Percentiles rank a stretch among this genome's conserved stretches.
phyloP scores from a whole-genome alignment of 257 asterid genomes.

The Lantana camara region DNA sequence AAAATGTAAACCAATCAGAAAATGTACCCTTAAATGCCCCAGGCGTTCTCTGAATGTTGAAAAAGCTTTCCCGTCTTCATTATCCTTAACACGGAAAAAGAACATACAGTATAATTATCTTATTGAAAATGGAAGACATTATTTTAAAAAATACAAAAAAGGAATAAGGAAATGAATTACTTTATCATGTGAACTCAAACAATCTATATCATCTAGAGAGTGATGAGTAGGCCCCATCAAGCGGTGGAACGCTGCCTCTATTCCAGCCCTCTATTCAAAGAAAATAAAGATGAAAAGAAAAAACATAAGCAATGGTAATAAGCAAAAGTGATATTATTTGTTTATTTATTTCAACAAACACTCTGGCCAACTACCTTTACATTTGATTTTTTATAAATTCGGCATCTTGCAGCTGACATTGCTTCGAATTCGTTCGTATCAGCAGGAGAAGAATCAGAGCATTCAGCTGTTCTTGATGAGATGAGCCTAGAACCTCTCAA shows the following conservation, averaged over 20 bases:
- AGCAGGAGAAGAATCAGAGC: slow-evolving; percentile 50
- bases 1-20: too few relatives aligned
- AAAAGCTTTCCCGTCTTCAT: slow-evolving; percentile 48
- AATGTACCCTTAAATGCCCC: slow-evolving; percentile 62
- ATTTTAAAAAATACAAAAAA: slow-evolving; percentile 1
- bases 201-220: slow-evolving; percentile 59
- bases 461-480: slow-evolving; percentile 51
- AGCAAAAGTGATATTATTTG: slow-evolving; percentile 1
- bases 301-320: background rate
- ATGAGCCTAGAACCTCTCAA: slow-evolving; percentile 68
- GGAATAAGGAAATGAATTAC: slow-evolving; percentile 41
- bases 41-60: slow-evolving; percentile 77
- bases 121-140: too few relatives aligned
- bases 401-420: slow-evolving; percentile 87
- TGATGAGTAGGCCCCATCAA: slow-evolving; percentile 81
- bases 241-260: slow-evolving; percentile 68
- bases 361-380: slow-evolving; percentile 48
- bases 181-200: slow-evolving; percentile 47
- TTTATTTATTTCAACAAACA: background rate
- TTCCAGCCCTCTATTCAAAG: slow-evolving; percentile 46
- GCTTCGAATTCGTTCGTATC: slow-evolving; percentile 52
- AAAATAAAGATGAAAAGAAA: slow-evolving; percentile 21
- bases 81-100: slow-evolving; percentile 45
- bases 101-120: slow-evolving; percentile 24
- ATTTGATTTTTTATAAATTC: slow-evolving; percentile 52